Percentiles rank a stretch among this genome's conserved stretches.
phyloP scores from a whole-genome alignment of 2,329 filamentous ascomycete species.

The Talaromyces sp. region DNA sequence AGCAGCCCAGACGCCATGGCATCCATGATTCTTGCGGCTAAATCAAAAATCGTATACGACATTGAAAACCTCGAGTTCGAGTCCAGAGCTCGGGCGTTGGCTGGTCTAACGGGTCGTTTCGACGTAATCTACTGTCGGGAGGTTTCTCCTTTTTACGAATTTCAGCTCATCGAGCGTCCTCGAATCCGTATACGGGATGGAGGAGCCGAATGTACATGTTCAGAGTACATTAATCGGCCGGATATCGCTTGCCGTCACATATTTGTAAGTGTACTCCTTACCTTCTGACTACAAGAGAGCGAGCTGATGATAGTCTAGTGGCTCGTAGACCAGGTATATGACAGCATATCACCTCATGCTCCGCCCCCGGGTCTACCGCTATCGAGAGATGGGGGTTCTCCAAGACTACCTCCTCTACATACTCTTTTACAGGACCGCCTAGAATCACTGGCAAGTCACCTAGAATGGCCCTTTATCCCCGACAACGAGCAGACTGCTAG shows the following conservation, averaged over 20 bases:
- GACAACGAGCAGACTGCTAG: constrained; percentile 7
- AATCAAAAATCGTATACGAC: constrained; percentile 34
- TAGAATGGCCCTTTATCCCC: constrained; percentile 33
- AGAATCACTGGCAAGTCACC: constrained; percentile 27
- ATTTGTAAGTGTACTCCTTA: constrained; percentile 30
- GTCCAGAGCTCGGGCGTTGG: constrained; percentile 28
- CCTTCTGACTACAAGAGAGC: background rate
- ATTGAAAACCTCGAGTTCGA: constrained; percentile 28
- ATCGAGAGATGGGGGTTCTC: constrained; percentile 28
- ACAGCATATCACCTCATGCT: constrained; percentile 27
- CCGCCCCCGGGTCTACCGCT: constrained; percentile 27
- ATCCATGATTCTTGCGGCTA: constrained; percentile 26
- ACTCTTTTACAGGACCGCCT: constrained; percentile 29
- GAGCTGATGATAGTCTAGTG: constrained; percentile 27
- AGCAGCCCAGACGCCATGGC: background rate
- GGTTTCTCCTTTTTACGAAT: constrained; percentile 30
- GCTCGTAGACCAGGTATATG: constrained; percentile 39
- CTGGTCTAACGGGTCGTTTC: constrained; percentile 31
- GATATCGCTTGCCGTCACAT: constrained; percentile 38
- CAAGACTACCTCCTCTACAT: constrained; percentile 27
- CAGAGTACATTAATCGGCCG: constrained; percentile 26
- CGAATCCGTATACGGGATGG: constrained; percentile 29
- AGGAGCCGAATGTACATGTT: constrained; percentile 33
- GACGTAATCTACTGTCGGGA: constrained; percentile 32
- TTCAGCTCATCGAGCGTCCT: constrained; percentile 33